phyloP scores from a whole-genome alignment of 176 grass and related monocot species.

The Oryza meyeriana region DNA sequence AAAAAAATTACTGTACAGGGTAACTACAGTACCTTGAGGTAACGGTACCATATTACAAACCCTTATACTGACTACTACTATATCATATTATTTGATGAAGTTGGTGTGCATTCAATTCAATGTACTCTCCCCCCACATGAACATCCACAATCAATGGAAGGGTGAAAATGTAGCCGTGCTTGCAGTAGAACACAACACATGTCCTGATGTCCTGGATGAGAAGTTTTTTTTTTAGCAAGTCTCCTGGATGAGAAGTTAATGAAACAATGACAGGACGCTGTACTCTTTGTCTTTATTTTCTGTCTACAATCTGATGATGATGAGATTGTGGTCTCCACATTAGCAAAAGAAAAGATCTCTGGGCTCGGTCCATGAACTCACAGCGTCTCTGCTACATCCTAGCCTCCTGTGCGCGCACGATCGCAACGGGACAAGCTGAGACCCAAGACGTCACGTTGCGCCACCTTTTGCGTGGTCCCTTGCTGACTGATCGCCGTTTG shows the following conservation, averaged over 20 bases:
- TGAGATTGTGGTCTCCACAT: background rate
- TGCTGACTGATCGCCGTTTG: background rate
- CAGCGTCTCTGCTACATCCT: too few relatives aligned
- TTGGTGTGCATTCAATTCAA: background rate
- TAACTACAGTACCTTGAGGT: too few relatives aligned
- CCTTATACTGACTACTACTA: background rate
- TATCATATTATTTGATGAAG: background rate
- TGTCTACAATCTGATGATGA: background rate
- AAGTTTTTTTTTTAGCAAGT: too few relatives aligned
- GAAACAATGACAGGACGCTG: background rate
- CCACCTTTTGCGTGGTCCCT: background rate
- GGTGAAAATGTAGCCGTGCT: background rate
- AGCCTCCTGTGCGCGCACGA: too few relatives aligned
- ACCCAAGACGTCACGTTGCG: too few relatives aligned
- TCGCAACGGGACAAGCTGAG: too few relatives aligned
- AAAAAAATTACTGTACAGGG: too few relatives aligned
- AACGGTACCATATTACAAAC: too few relatives aligned
- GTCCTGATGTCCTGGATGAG: background rate
- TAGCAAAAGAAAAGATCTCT: background rate
- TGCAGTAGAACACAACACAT: background rate
- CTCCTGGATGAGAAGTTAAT: background rate
- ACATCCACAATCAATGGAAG: background rate
- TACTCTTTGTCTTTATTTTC: background rate
- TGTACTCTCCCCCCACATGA: background rate
- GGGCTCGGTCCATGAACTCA: background rate